Evolutionary conservation across 257 asterid species (phyloP), one percentile per base, ranked within the genome.

Genomic region (Perilla frutescens): DNA sequence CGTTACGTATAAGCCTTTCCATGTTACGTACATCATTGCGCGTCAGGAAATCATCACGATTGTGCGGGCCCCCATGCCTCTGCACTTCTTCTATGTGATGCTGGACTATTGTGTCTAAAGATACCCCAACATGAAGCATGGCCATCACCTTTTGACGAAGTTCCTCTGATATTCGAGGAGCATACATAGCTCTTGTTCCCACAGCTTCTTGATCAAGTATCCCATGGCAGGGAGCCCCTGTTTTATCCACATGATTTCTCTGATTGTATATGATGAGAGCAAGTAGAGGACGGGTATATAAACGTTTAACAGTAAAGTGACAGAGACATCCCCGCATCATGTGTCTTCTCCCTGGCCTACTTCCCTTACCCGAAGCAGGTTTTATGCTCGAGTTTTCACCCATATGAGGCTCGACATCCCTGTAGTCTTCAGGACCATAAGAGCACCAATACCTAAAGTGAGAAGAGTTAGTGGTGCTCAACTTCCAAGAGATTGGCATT

Each of bases 301-400:
- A 77, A 53, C 90, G 90, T 70, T 86, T 83, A 34, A 83, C 86
- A 12, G 88, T 83, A 53, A 86, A 86, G 71, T 86, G 90, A 75
- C 90, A 86, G 60, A 83, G 81, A 69, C 90, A 86, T 5, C 90
- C 90, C 65, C 90, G 76, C 90, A 86, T 86, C 88, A 83, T 81
- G 82, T 83, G 90, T 1, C 89, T 70, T 71, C 89, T 76, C 32
- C 89, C 87, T 0, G 90, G 90, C 77, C 90, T 79, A 77, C 90
- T 86, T 72, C 90, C 90, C 79, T 86, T 86, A 50, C 90, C 90
- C 3, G 85, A 62, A 40, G 88, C 68, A 2, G 90, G 90, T 62
- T 80, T 86, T 7, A 49, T 59, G 51, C 71, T 77, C n/a, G 80
- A 74, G 76, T 72, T 79, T 72, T 83, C 84, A 20, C 80, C 87